Percentiles rank a stretch among this genome's conserved stretches.
phyloP scores from a whole-genome alignment of 306 rosid genomes.

The Cicer pinnatifidum region DNA sequence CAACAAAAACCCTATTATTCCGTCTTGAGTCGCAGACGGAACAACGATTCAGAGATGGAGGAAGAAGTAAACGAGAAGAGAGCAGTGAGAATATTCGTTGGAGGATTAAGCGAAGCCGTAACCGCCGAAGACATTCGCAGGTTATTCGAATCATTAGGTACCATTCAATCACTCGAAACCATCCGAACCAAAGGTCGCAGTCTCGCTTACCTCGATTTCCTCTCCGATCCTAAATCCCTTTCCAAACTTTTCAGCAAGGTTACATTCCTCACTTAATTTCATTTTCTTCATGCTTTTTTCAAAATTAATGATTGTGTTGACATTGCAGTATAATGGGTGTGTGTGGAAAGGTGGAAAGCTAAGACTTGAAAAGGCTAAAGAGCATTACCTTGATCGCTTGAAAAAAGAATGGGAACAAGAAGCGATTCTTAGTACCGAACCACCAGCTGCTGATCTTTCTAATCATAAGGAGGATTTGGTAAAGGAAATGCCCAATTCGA shows the following conservation, averaged over 20 bases:
- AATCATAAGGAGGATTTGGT: conserved; percentile 11
- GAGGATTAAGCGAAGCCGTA: conserved; percentile 72
- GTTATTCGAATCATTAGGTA: conserved; percentile 58
- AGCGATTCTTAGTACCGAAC: conserved; percentile 31
- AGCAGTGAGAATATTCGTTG: conserved; percentile 62
- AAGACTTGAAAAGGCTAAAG: conserved; percentile 85
- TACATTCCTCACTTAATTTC: neutral
- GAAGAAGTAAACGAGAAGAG: conserved; percentile 26
- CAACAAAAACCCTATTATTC: neutral
- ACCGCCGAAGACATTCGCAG: conserved; percentile 59
- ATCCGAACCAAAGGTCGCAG: conserved; percentile 80
- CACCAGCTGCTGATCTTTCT: neutral
- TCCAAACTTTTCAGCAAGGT: conserved; percentile 77
- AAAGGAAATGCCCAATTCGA: conserved; percentile 35
- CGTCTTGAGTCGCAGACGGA: neutral
- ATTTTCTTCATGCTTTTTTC: neutral
- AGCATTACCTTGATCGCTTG: conserved; percentile 67
- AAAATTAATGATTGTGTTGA: neutral
- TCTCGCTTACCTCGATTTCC: conserved; percentile 79
- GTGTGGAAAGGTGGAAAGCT: conserved; percentile 89
- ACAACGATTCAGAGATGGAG: conserved; percentile 14
- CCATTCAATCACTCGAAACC: conserved; percentile 57
- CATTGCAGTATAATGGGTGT: conserved; percentile 86
- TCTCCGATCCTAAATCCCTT: conserved; percentile 57
- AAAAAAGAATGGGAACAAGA: conserved; percentile 71